Conservation (phyloP, 345 rosid species). For the Litchi chinensis region DNA sequence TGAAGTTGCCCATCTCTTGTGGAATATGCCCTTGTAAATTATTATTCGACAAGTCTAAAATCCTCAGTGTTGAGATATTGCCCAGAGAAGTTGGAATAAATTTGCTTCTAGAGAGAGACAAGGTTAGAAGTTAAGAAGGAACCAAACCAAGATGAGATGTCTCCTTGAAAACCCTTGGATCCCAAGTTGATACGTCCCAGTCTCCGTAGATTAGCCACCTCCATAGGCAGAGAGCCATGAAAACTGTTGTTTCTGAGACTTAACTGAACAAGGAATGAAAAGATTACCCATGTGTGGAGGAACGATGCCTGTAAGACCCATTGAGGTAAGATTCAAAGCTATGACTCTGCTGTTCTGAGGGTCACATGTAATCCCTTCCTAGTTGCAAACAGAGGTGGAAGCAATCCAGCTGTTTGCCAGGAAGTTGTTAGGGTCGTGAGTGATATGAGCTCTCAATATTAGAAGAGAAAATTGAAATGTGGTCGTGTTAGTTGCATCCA, state of each 20-base stretch:
- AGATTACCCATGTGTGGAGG: conserved; percentile 25
- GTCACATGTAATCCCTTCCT: conserved; percentile 31
- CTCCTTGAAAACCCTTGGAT: background rate
- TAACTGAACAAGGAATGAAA: conserved; percentile 5
- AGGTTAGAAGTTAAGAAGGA: too few species aligned
- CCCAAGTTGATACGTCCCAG: background rate
- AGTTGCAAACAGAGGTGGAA: conserved; percentile 22
- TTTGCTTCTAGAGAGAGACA: too few species aligned
- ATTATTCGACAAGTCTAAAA: background rate
- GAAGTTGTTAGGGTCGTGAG: background rate
- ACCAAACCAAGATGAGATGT: background rate
- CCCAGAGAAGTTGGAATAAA: background rate
- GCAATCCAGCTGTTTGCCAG: conserved; percentile 27
- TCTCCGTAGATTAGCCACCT: background rate
- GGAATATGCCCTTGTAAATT: background rate
- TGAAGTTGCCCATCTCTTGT: background rate
- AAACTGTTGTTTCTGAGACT: conserved; percentile 13
- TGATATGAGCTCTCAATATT: background rate
- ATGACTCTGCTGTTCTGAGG: conserved; percentile 3
- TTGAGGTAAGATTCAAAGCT: conserved; percentile 22
- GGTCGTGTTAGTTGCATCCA: background rate
- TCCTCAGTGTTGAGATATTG: background rate
- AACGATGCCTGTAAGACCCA: conserved; percentile 25
- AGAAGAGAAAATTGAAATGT: background rate
- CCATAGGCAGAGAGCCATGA: background rate